These are phyloP conservation scores for Flagelloscypha sp. DNA, from an alignment of 768 basidiomycete genomes.

Conservation along the genomic window DNA sequence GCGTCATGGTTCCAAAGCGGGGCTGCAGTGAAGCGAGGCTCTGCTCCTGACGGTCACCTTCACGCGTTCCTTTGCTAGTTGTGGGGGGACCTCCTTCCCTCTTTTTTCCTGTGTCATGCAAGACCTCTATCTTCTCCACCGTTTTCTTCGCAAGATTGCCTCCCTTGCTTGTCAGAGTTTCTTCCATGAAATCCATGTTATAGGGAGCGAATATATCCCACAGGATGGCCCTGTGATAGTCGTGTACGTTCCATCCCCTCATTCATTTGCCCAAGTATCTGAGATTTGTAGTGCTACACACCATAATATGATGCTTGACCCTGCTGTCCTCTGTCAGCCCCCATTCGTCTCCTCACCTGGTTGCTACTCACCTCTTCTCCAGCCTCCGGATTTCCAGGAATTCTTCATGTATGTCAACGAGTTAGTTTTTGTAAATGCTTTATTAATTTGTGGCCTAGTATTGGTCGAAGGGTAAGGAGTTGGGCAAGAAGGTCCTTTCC, in stretches of 20 bases:
- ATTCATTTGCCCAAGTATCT: conserved; percentile 3
- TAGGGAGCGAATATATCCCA: conserved; percentile 87
- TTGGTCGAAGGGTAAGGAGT: background rate
- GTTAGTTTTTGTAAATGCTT: background rate
- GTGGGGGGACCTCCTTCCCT: too few relatives aligned
- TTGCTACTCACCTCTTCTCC: conserved; percentile 15
- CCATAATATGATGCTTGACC: conserved; percentile 95
- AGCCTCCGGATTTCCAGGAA: conserved; percentile 83
- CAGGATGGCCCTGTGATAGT: conserved; percentile 82
- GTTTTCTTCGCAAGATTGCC: conserved; percentile 62
- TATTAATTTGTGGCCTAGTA: background rate
- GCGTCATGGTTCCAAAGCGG: too few relatives aligned
- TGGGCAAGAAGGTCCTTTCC: too few relatives aligned
- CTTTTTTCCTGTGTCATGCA: conserved; percentile 14
- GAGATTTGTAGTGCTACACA: conserved; percentile 48
- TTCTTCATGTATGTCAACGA: too few relatives aligned
- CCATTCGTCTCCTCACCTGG: conserved; percentile 9
- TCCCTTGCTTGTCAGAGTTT: conserved; percentile 74
- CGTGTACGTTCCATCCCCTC: conserved; percentile 50
- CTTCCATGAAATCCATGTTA: conserved; percentile 80
- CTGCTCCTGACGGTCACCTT: too few relatives aligned
- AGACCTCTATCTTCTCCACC: conserved; percentile 46
- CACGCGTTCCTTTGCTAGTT: too few relatives aligned
- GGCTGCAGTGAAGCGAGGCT: too few relatives aligned
- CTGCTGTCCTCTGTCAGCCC: conserved; percentile 66